Conservation (phyloP, 352 stramenopile species). For the Globisporangium mamillatum region DNA sequence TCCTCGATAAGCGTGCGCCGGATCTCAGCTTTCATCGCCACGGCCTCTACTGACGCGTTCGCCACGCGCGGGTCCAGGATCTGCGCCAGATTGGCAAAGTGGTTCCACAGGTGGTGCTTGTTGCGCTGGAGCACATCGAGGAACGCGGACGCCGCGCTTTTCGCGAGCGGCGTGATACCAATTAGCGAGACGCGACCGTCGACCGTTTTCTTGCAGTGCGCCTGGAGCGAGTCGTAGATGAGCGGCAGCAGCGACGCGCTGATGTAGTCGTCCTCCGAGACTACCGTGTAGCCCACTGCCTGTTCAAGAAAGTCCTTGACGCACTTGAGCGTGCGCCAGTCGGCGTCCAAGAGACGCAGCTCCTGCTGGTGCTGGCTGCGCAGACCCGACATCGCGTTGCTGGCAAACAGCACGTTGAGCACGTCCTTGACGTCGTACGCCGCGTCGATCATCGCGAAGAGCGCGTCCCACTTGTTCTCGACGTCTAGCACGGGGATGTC, state of each 20-base stretch:
- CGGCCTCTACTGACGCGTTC: slow-evolving; percentile 11
- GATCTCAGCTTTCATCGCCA: slow-evolving; percentile 10
- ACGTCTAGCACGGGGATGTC: slow-evolving; percentile 3
- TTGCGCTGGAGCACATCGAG: slow-evolving; percentile 1
- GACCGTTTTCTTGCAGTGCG: slow-evolving; percentile 14
- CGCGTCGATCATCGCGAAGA: slow-evolving; percentile 13
- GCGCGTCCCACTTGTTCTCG: slow-evolving; percentile 5
- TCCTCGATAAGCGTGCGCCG: slow-evolving; percentile 6
- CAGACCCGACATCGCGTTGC: neutral
- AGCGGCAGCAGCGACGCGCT: slow-evolving; percentile 13
- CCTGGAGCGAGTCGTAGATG: slow-evolving; percentile 17
- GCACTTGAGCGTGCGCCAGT: slow-evolving; percentile 13
- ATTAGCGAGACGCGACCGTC: neutral
- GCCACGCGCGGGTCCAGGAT: slow-evolving; percentile 16
- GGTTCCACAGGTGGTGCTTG: slow-evolving; percentile 7
- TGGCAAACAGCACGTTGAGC: slow-evolving; percentile 4
- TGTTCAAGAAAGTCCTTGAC: slow-evolving; percentile 12
- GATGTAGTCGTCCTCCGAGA: slow-evolving; percentile 9
- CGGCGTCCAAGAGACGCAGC: neutral
- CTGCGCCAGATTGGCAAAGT: slow-evolving; percentile 12
- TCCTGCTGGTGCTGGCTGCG: neutral
- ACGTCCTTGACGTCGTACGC: slow-evolving; percentile 9
- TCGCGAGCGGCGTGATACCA: neutral
- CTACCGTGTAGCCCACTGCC: slow-evolving; percentile 1
- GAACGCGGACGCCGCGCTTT: slow-evolving; percentile 1